phyloP scores from a whole-genome alignment of 2,329 filamentous ascomycete species.

The Ustulina deusta region DNA sequence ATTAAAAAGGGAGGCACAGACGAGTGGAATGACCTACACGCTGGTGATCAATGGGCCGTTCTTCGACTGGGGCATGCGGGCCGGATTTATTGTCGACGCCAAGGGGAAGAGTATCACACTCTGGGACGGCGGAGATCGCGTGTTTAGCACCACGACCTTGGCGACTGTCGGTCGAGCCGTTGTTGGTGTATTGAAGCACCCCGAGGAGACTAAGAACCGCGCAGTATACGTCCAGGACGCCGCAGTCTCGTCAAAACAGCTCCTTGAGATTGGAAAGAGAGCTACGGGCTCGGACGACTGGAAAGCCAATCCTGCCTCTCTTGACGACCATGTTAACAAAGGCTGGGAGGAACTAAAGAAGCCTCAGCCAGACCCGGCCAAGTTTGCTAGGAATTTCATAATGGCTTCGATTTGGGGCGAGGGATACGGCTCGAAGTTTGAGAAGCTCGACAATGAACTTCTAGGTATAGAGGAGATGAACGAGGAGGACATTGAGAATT shows the following conservation, averaged over 20 bases:
- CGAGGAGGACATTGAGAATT: slow-evolving; percentile 53
- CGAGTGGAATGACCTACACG: slow-evolving; percentile 42
- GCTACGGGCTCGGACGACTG: slow-evolving; percentile 14
- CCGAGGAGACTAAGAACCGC: slow-evolving; percentile 63
- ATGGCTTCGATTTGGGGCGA: slow-evolving; percentile 11
- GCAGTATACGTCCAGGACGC: slow-evolving; percentile 57
- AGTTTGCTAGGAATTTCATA: slow-evolving; percentile 3
- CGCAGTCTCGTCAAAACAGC: slow-evolving; percentile 22
- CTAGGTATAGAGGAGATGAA: slow-evolving; percentile 58
- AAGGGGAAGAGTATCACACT: slow-evolving; percentile 54
- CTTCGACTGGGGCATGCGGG: slow-evolving; percentile 42
- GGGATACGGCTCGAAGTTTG: slow-evolving; percentile 55
- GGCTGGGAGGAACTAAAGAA: slow-evolving; percentile 24
- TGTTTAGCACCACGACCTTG: slow-evolving; percentile 60
- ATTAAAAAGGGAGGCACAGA: slow-evolving; percentile 55
- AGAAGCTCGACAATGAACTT: slow-evolving; percentile 60
- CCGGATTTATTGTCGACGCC: slow-evolving; percentile 39
- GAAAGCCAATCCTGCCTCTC: neutral
- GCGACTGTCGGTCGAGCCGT: slow-evolving; percentile 60
- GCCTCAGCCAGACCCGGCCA: slow-evolving; percentile 34
- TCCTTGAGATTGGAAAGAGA: slow-evolving; percentile 26
- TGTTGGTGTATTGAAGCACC: slow-evolving; percentile 58
- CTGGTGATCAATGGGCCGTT: slow-evolving; percentile 56
- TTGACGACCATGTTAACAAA: slow-evolving; percentile 3
- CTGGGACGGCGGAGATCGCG: slow-evolving; percentile 61